phyloP scores from a whole-genome alignment of 2,329 filamentous ascomycete genomes.

The Epichloe elymi region DNA sequence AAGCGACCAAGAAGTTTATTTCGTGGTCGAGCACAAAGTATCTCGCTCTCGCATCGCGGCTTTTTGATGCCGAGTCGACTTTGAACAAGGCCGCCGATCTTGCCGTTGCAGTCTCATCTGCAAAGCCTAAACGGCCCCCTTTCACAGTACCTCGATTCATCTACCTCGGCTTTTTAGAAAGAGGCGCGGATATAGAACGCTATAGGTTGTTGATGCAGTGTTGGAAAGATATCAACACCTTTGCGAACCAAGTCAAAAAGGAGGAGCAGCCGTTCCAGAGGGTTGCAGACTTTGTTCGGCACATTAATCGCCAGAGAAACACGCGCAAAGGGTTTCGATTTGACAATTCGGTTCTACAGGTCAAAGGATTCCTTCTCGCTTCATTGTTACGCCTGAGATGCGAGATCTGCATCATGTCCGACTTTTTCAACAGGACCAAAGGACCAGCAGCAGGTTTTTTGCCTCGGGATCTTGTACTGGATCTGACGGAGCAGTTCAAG shows the following conservation, averaged over 20 bases:
- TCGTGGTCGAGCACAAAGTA: constrained; percentile 29
- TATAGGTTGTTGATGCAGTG: background rate
- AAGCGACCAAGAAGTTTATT: constrained; percentile 53
- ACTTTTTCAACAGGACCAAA: constrained; percentile 17
- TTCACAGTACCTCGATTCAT: background rate
- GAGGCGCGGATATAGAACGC: background rate
- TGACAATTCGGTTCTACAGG: constrained; percentile 23
- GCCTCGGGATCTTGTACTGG: constrained; percentile 9
- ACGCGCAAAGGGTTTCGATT: constrained; percentile 17
- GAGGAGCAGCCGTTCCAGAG: constrained; percentile 38
- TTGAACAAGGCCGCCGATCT: constrained; percentile 1
- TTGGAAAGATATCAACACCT: constrained; percentile 6
- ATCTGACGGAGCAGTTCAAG: constrained; percentile 18
- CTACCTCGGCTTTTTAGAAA: background rate
- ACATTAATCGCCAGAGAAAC: constrained; percentile 19
- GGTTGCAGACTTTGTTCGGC: constrained; percentile 31
- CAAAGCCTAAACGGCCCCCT: background rate
- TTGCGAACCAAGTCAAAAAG: constrained; percentile 17
- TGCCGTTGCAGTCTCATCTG: background rate
- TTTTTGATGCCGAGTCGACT: constrained; percentile 6
- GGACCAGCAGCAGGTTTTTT: background rate
- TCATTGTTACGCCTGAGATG: constrained; percentile 32
- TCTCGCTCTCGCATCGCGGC: constrained; percentile 2
- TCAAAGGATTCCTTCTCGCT: constrained; percentile 27
- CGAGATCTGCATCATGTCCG: constrained; percentile 32